These are phyloP conservation scores for Coemansia sp. DNA, from an alignment of 192 early-diverging fungal species.

Conservation along the genomic window DNA sequence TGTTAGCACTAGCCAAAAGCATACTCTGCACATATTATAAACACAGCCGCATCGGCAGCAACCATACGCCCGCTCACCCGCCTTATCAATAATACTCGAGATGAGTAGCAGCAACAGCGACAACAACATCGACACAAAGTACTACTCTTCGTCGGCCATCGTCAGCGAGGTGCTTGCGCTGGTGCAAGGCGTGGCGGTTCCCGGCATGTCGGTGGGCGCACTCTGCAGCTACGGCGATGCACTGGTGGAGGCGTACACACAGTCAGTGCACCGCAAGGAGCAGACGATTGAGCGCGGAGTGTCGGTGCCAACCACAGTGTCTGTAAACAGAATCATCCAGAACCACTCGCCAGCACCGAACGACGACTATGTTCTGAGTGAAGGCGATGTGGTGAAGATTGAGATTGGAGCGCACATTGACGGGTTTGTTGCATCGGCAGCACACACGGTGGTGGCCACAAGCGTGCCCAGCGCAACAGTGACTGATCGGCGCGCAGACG, in stretches of 20 bases:
- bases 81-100: no score
- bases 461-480: conserved; percentile 61
- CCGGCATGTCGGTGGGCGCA: conserved; percentile 63
- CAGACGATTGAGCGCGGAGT: conserved; percentile 66
- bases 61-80: no score
- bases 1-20: background rate
- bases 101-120: no score
- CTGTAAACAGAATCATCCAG: conserved; percentile 76
- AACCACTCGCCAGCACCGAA: conserved; percentile 72
- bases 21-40: background rate
- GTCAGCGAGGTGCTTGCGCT: conserved; percentile 56
- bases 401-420: conserved; percentile 91
- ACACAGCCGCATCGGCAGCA: background rate
- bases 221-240: conserved; percentile 71
- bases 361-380: conserved; percentile 65
- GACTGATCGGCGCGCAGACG: conserved; percentile 72
- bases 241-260: conserved; percentile 60
- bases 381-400: conserved; percentile 87
- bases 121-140: conserved; percentile 22
- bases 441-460: conserved; percentile 79
- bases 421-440: conserved; percentile 83
- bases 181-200: conserved; percentile 56
- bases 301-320: conserved; percentile 84
- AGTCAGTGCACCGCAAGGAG: conserved; percentile 63
- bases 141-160: conserved; percentile 43